Conservation (phyloP, 2,329 filamentous ascomycete species). For the Neurospora crassa region DNA sequence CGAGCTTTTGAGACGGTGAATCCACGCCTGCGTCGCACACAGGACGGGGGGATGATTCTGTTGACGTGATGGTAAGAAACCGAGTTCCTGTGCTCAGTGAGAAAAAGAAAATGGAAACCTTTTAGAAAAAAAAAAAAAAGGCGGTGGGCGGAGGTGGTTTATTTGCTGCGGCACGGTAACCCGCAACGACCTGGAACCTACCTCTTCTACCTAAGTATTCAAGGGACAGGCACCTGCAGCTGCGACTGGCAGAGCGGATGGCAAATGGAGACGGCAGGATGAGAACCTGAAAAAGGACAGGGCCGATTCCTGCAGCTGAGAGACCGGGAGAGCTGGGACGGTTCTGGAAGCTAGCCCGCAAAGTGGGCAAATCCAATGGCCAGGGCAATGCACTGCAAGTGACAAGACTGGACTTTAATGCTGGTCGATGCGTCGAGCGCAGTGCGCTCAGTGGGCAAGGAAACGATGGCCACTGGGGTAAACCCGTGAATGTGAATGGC, state of each 20-base stretch:
- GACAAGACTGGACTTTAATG: not conserved
- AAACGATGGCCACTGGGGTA: not conserved
- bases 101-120: not conserved
- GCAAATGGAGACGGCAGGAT: not conserved
- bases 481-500: not conserved
- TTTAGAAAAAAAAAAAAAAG: not conserved
- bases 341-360: not conserved
- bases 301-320: not conserved
- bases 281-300: not conserved
- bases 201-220: not conserved
- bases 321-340: not conserved
- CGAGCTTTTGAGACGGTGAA: not conserved
- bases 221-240: not conserved
- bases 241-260: not conserved
- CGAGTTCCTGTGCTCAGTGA: not conserved
- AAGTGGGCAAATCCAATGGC: not conserved
- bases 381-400: not conserved
- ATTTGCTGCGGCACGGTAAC: not conserved
- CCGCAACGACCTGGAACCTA: not conserved
- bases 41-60: not conserved
- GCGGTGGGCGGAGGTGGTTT: conserved; percentile 5
- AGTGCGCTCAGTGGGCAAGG: not conserved
- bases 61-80: conserved; percentile 3
- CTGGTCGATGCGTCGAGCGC: not conserved
- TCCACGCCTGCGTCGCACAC: not conserved